Conservation (phyloP, 2,329 filamentous ascomycete genomes). For the Anthostomella pinea region DNA sequence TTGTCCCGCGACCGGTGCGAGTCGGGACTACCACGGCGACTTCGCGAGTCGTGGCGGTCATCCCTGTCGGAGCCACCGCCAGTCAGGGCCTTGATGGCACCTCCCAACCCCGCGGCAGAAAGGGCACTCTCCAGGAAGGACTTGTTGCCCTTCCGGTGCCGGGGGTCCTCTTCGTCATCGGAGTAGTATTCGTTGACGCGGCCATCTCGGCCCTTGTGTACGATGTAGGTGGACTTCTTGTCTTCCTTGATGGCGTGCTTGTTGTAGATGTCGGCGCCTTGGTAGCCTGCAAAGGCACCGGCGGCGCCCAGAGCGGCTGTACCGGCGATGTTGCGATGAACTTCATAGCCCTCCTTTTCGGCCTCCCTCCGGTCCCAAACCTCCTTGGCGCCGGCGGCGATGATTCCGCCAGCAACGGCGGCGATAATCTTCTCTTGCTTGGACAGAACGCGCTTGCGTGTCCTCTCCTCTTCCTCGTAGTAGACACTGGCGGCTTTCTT, state of each 20-base stretch:
- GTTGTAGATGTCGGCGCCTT: conserved; percentile 61
- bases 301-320: conserved; percentile 62
- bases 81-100: conserved; percentile 57
- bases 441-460: conserved; percentile 51
- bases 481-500: conserved; percentile 49
- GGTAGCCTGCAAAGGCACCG: conserved; percentile 62
- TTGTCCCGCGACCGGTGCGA: conserved; percentile 51
- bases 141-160: conserved; percentile 59
- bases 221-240: conserved; percentile 50
- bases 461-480: conserved; percentile 58
- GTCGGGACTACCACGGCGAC: conserved; percentile 41
- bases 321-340: conserved; percentile 57
- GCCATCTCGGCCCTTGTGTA: conserved; percentile 54
- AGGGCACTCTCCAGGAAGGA: conserved; percentile 63
- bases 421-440: conserved; percentile 66
- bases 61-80: conserved; percentile 47
- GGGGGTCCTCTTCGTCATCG: conserved; percentile 53
- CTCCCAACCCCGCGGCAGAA: conserved; percentile 59
- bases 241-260: conserved; percentile 56
- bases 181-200: conserved; percentile 53
- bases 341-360: conserved; percentile 44
- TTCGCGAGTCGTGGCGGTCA: conserved; percentile 38
- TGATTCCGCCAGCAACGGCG: conserved; percentile 61
- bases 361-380: conserved; percentile 62
- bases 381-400: conserved; percentile 65